phyloP scores from a whole-genome alignment of 2,329 filamentous ascomycete species.

The Bipolaris zeicola region DNA sequence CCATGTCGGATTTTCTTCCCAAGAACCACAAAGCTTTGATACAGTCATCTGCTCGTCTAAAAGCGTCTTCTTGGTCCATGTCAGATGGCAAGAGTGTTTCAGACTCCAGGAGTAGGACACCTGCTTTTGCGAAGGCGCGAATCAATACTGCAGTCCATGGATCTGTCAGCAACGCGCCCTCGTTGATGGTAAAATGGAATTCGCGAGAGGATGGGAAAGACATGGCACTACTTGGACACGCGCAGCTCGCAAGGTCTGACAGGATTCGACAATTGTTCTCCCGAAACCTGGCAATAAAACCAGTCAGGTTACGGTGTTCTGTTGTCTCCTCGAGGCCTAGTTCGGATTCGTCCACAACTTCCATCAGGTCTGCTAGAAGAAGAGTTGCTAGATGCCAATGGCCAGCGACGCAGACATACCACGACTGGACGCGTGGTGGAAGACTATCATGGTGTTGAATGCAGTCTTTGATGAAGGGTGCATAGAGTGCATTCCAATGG shows the following conservation, averaged over 20 bases:
- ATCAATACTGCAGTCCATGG: constrained; percentile 65
- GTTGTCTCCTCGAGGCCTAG: constrained; percentile 31
- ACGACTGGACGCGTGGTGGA: constrained; percentile 62
- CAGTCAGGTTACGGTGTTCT: constrained; percentile 29
- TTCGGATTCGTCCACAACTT: constrained; percentile 54
- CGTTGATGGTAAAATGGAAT: constrained; percentile 60
- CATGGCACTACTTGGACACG: constrained; percentile 43
- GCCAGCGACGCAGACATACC: constrained; percentile 63
- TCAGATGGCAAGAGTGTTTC: constrained; percentile 26
- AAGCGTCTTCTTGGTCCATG: constrained; percentile 30
- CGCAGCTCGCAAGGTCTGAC: constrained; percentile 57
- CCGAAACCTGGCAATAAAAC: constrained; percentile 52
- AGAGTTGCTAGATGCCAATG: constrained; percentile 65
- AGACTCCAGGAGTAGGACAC: constrained; percentile 48
- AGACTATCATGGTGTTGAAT: constrained; percentile 57
- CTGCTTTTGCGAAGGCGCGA: constrained; percentile 59
- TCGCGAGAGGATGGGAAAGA: constrained; percentile 46
- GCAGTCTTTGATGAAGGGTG: constrained; percentile 59
- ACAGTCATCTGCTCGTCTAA: constrained; percentile 55
- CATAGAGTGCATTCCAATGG: constrained; percentile 61
- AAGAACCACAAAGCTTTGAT: constrained; percentile 61
- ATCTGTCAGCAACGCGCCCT: constrained; percentile 63
- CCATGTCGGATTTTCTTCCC: constrained; percentile 62
- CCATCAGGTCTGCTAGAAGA: constrained; percentile 61
- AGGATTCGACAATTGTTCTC: constrained; percentile 54